Conservation (phyloP, 176 grass and related monocot genomes). For the Bromus sterilis region DNA sequence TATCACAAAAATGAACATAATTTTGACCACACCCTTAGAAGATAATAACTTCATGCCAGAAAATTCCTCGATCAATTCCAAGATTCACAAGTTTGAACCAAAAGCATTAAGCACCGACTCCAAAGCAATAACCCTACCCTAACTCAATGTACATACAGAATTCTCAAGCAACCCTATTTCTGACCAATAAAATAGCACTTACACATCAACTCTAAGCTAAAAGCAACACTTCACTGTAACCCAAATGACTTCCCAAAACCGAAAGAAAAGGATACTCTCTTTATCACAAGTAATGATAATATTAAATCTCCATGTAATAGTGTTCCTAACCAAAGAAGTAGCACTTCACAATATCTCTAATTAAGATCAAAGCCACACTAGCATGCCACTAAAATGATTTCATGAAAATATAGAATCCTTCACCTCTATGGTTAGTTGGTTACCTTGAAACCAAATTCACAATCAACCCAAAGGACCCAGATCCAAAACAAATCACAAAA, state of each 20-base stretch:
- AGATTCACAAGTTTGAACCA: neutral
- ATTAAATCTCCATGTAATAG: neutral
- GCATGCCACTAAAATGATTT: neutral
- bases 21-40: neutral
- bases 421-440: too few relatives aligned
- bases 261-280: neutral
- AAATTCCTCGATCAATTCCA: neutral
- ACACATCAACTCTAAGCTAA: neutral
- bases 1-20: neutral
- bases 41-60: neutral
- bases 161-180: neutral
- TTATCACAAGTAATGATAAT: neutral
- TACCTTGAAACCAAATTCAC: constrained; percentile 1
- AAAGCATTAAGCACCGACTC: neutral
- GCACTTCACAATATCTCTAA: neutral
- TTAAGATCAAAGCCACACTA: neutral
- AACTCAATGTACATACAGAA: neutral
- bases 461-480: neutral
- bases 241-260: neutral
- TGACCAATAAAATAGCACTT: neutral
- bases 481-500: neutral
- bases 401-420: neutral
- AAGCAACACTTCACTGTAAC: neutral
- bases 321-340: neutral
- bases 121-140: neutral